Evolutionary conservation across 495 filamentous ascomycete genomes (phyloP).

Genomic region (Tuber microsphaerosporum): DNA sequence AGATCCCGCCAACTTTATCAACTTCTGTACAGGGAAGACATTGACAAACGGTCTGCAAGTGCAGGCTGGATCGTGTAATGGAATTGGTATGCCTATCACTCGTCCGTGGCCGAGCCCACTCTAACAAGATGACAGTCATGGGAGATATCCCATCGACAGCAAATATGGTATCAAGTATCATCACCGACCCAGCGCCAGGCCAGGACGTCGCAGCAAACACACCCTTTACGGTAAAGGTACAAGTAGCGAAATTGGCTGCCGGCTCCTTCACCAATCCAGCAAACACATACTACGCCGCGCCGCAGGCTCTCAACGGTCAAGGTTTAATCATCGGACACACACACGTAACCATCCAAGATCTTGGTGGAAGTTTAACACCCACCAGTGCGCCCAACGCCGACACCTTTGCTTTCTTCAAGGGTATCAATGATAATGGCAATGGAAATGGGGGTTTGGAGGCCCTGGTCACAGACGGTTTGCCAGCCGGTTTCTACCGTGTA

Average conservation of each 20-base stretch:
- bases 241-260: constrained; percentile 54
- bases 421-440: constrained; percentile 65
- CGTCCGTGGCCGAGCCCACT: neutral
- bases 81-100: constrained; percentile 44
- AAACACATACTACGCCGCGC: constrained; percentile 61
- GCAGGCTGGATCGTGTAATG: constrained; percentile 63
- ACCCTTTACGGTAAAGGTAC: constrained; percentile 55
- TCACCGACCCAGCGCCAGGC: constrained; percentile 51
- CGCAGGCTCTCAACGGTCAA: constrained; percentile 51
- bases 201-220: constrained; percentile 47
- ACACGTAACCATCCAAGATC: constrained; percentile 62
- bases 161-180: constrained; percentile 62
- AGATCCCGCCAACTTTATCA: constrained; percentile 59
- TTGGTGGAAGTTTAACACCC: constrained; percentile 48
- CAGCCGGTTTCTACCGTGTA: constrained; percentile 59
- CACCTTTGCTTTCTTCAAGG: constrained; percentile 68
- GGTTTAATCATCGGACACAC: constrained; percentile 62
- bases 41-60: constrained; percentile 63
- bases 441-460: constrained; percentile 55
- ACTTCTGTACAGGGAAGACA: constrained; percentile 60
- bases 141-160: constrained; percentile 59
- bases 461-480: constrained; percentile 56
- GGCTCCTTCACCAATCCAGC: constrained; percentile 43
- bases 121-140: constrained; percentile 48
- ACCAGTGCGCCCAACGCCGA: constrained; percentile 49